These are phyloP conservation scores for Verticillium isaacii DNA, from an alignment of 2,329 filamentous ascomycete species.

Conservation along the genomic window DNA sequence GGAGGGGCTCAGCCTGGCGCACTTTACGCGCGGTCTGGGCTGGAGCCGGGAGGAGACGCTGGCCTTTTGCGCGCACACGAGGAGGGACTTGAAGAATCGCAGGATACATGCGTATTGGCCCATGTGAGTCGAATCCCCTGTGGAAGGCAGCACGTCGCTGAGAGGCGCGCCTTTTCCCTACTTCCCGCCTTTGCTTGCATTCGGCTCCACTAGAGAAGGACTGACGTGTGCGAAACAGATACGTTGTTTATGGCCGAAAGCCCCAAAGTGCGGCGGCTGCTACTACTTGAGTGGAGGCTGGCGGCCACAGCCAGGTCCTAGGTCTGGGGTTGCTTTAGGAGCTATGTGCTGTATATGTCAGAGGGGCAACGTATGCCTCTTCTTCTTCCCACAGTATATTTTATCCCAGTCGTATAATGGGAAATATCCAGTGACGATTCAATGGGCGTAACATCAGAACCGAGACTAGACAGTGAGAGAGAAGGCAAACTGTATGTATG, in stretches of 20 bases:
- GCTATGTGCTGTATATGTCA: too few species aligned
- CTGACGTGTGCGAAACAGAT: background rate
- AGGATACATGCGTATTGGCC: conserved; percentile 17
- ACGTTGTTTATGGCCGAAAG: background rate
- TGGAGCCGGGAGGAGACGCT: conserved; percentile 19
- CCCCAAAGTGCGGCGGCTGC: background rate
- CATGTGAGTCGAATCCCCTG: background rate
- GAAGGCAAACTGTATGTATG: too few species aligned
- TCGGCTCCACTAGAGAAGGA: background rate
- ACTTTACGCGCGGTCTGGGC: conserved; percentile 20
- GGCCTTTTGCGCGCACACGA: conserved; percentile 17
- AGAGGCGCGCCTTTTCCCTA: background rate
- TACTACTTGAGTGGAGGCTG: background rate
- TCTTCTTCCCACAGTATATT: too few species aligned
- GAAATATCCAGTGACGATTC: too few species aligned
- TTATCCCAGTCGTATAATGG: too few species aligned
- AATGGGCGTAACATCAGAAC: too few species aligned
- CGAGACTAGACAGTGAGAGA: too few species aligned
- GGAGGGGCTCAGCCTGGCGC: conserved; percentile 19
- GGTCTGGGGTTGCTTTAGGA: too few species aligned
- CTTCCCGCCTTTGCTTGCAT: background rate
- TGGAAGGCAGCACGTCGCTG: too few species aligned
- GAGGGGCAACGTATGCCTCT: too few species aligned
- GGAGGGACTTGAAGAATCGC: conserved; percentile 17
- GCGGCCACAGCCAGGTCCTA: too few species aligned